phyloP scores from a whole-genome alignment of 2,329 filamentous ascomycete genomes.

The Cryphonectria naterciae region DNA sequence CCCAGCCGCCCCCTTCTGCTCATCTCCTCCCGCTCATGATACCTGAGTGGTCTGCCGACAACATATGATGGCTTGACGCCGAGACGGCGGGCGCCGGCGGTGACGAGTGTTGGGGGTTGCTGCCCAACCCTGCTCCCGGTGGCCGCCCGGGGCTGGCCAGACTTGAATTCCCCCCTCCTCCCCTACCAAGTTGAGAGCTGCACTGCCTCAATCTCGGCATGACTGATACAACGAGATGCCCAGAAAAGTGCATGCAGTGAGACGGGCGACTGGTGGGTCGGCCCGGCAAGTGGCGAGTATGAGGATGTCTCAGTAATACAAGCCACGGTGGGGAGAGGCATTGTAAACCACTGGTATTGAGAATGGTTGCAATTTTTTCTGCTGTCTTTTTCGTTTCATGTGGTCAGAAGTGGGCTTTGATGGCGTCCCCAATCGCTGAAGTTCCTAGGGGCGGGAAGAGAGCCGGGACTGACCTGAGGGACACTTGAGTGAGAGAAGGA shows the following conservation, averaged over 20 bases:
- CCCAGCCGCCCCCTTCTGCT: background rate
- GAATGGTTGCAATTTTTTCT: background rate
- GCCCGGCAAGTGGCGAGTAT: background rate
- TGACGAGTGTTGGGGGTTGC: background rate
- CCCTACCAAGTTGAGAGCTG: background rate
- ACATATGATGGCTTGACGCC: background rate
- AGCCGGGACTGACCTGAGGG: too few species aligned
- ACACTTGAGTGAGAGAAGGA: background rate
- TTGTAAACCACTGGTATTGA: background rate
- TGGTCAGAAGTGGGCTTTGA: background rate
- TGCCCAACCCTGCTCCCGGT: background rate
- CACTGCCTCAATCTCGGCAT: background rate
- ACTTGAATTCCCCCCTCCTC: background rate
- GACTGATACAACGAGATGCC: background rate
- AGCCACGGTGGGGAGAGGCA: background rate
- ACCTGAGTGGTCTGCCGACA: background rate
- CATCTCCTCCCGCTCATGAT: background rate
- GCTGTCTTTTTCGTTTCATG: background rate
- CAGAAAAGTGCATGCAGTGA: background rate
- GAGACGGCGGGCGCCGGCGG: background rate
- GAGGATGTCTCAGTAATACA: background rate
- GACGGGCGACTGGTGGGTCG: conserved; percentile 6
- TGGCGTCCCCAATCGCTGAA: background rate
- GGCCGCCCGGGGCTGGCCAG: background rate
- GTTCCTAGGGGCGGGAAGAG: background rate